phyloP scores from a whole-genome alignment of 345 rosid species.

The Rhodamnia rubescens region DNA sequence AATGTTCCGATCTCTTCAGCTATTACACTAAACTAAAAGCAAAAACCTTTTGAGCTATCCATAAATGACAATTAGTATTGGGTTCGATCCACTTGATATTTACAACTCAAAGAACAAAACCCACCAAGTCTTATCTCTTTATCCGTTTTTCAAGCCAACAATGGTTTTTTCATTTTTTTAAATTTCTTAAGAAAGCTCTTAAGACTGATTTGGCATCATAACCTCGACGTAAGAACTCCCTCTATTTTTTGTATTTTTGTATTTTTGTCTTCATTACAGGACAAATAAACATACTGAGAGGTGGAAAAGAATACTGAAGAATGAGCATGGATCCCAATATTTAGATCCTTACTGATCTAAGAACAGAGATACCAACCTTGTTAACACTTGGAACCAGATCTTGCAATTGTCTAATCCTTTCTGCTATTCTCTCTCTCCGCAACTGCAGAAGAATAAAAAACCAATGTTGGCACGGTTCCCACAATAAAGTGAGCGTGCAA shows the following conservation, averaged over 20 bases:
- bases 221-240: not conserved
- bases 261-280: not conserved
- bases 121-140: not conserved
- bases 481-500: not conserved
- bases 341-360: not conserved
- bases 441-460: constrained; percentile 32
- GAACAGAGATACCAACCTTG: constrained; percentile 44
- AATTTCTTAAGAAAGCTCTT: not conserved
- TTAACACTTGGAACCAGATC: constrained; percentile 97
- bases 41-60: not conserved
- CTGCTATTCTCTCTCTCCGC: constrained; percentile 97
- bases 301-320: not conserved
- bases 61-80: not conserved
- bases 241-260: not conserved
- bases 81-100: not conserved
- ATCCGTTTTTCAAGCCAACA: not conserved
- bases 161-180: not conserved
- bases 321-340: not conserved
- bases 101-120: not conserved
- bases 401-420: constrained; percentile 93
- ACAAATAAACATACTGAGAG: not conserved
- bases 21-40: not conserved
- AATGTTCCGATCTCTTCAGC: not conserved
- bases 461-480: not conserved
- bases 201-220: not conserved